Percentiles rank a stretch among this genome's conserved stretches.
These are phyloP conservation scores for Stachybotrys chlorohalonatus DNA, from an alignment of 2,329 filamentous ascomycete genomes.

Conservation along the genomic window DNA sequence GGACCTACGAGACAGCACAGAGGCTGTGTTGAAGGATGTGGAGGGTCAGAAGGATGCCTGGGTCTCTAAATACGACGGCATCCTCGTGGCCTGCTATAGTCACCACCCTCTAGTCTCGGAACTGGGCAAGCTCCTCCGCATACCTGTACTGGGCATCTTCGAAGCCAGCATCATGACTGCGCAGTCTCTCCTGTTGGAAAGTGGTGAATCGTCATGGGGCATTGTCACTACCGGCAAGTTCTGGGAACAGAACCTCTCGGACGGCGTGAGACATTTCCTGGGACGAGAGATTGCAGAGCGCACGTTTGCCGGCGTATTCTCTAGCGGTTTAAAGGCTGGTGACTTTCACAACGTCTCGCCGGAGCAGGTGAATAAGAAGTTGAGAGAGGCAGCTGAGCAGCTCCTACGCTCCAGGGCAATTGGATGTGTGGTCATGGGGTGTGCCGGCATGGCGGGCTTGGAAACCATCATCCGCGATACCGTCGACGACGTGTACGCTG, in stretches of 20 bases:
- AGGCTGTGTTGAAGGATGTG: constrained; percentile 51
- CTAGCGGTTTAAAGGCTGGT: constrained; percentile 69
- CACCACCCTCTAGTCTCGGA: constrained; percentile 65
- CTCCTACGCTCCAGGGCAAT: constrained; percentile 51
- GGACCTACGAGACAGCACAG: constrained; percentile 56
- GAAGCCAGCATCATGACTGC: constrained; percentile 67
- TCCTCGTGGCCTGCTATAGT: constrained; percentile 83
- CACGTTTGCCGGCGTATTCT: constrained; percentile 70
- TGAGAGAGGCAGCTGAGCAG: constrained; percentile 60
- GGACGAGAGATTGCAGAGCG: constrained; percentile 31
- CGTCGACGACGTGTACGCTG: constrained; percentile 54
- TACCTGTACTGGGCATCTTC: constrained; percentile 59
- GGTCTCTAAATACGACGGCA: constrained; percentile 53
- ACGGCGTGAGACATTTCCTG: constrained; percentile 57
- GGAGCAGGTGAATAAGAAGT: constrained; percentile 53
- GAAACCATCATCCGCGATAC: constrained; percentile 66
- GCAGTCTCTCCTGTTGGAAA: constrained; percentile 35
- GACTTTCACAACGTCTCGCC: constrained; percentile 66
- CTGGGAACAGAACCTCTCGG: constrained; percentile 66
- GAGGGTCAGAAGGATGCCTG: constrained; percentile 21
- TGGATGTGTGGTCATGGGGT: constrained; percentile 71
- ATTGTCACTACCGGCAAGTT: constrained; percentile 82
- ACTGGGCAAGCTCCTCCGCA: constrained; percentile 31
- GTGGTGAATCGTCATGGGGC: constrained; percentile 50
- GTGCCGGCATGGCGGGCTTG: constrained; percentile 84